Evolutionary conservation across 345 rosid species (phyloP), one percentile per base, ranked within the genome.

Genomic region (Cardamine occulta): DNA sequence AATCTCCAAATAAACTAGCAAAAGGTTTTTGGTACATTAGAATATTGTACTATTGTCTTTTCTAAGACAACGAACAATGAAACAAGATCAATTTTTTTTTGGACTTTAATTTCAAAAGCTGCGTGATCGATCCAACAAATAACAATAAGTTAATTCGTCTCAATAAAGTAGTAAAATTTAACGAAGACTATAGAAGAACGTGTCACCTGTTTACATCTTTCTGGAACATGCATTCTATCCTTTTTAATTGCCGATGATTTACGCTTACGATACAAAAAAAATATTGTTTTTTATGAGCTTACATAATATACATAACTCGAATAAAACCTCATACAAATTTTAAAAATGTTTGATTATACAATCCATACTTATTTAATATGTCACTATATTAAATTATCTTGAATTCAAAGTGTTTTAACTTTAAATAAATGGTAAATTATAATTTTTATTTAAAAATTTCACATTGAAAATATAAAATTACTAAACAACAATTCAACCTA

Each of bases 51-150:
- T n/a, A 71, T 64, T 70, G 72, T 71, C 71, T 63, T 71, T 55
- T 63, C 59, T 35, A 19, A 57, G 73, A 64, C 53, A 72, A 55
- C 54, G 28, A 75, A 28, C 74, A 28, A 57, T 56, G 72, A 48
- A 74, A 66, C 67, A 77, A 55, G 40, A 55, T 53, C 47, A 14
- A 47, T 0, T 0, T 3, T 0, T 3, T 31, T 44, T 54, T 62
- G 70, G 74, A 44, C 51, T 69, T 76, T 54, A 63, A 69, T 76
- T 53, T 76, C 59, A 48, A 76, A 63, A 76, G 71, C 75, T 76
- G 70, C 70, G 13, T 69, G 75, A 53, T 49, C 31, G 31, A 67
- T 76, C 51, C 68, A 14, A 57, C 51, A 74, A 44, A 53, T 6
- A 1, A 52, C 24, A 58, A 14, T 75, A 37, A 40, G 40, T 49